Evolutionary conservation across 208 protist genomes (phyloP).

Genomic region (Angomonas deanei): DNA sequence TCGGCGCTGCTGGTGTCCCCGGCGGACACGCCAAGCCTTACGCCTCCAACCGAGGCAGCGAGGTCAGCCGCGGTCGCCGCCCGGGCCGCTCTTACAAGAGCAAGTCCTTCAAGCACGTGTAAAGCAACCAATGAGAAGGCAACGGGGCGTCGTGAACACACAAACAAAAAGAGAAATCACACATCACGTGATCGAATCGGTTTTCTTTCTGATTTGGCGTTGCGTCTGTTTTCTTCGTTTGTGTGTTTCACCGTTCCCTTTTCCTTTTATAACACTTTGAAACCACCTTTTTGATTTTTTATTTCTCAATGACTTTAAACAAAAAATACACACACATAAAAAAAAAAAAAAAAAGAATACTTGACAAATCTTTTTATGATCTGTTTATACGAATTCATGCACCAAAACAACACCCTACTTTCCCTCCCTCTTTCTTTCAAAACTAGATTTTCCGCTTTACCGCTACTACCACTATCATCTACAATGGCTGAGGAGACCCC

Average conservation of each 20-base stretch:
- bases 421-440: background rate
- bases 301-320: background rate
- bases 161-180: slow-evolving; percentile 16
- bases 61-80: slow-evolving; percentile 93
- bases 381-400: too few species aligned
- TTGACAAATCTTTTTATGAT: background rate
- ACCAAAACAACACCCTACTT: too few species aligned
- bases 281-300: background rate
- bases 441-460: background rate
- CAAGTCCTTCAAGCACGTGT: slow-evolving; percentile 73
- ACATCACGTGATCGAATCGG: too few species aligned
- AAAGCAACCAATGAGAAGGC: slow-evolving; percentile 27
- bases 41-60: slow-evolving; percentile 75
- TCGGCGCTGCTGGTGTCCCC: slow-evolving; percentile 96
- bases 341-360: slow-evolving; percentile 10
- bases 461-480: background rate
- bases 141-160: slow-evolving; percentile 23
- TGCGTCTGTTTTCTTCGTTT: too few species aligned
- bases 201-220: too few species aligned
- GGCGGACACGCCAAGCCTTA: slow-evolving; percentile 89
- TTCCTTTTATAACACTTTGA: too few species aligned
- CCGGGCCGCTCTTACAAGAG: slow-evolving; percentile 74
- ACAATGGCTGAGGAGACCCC: slow-evolving; percentile 86
- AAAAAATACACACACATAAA: background rate
- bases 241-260: too few species aligned